Evolutionary conservation across 257 asterid genomes (phyloP).

Genomic region (Hygrophila difformis): DNA sequence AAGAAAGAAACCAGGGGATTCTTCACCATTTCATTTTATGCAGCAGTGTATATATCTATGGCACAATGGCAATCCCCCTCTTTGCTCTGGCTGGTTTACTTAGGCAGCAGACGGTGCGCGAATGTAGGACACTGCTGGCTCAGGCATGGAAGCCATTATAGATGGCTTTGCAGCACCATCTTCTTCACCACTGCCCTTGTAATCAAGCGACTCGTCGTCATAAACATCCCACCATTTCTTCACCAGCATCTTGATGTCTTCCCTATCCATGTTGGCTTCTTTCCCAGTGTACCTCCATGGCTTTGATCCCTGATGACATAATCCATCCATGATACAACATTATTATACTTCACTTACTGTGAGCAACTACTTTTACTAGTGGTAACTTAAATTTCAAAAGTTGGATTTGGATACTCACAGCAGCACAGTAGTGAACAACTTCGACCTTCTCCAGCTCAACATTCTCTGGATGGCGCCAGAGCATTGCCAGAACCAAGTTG

Average conservation of each 20-base stretch:
- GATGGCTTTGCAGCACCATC: conserved; percentile 19
- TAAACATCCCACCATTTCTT: conserved; percentile 67
- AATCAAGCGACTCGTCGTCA: conserved; percentile 45
- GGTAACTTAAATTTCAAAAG: no score
- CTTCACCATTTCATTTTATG: no score
- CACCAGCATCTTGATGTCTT: conserved; percentile 48
- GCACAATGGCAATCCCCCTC: no score
- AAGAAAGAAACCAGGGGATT: no score
- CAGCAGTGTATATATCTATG: no score
- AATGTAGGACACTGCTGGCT: conserved; percentile 22
- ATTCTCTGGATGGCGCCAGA: conserved; percentile 72
- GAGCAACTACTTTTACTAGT: no score
- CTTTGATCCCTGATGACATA: conserved; percentile 52
- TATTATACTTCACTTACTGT: no score
- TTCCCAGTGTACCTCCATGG: conserved; percentile 66
- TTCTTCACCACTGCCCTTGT: conserved; percentile 36
- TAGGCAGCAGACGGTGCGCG: conserved; percentile 39
- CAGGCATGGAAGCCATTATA: conserved; percentile 18
- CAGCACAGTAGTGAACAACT: conserved; percentile 74
- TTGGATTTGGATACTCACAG: conserved; percentile 21
- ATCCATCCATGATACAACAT: no score
- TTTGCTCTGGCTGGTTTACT: background rate
- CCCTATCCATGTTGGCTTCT: conserved; percentile 58
- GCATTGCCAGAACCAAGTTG: conserved; percentile 62
- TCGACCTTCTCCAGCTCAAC: conserved; percentile 40